Evolutionary conservation across 208 protist genomes (phyloP).

Genomic region (Entamoeba histolytica): DNA sequence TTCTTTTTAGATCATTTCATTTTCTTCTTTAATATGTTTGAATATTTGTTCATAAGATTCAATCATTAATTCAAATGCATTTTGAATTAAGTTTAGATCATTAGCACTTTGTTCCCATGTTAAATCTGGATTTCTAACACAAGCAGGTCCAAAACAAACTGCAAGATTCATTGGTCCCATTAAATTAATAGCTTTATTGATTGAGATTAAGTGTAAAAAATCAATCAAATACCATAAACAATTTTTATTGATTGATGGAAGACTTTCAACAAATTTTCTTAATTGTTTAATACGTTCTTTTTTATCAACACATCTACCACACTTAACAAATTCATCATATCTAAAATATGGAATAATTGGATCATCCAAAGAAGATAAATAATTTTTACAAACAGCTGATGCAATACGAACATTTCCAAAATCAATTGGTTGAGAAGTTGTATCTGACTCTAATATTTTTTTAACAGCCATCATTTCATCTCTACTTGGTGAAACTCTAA

Average conservation of each 20-base stretch:
- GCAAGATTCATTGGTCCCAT: not conserved
- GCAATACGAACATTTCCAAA: not conserved
- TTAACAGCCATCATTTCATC: not conserved
- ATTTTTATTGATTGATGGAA: not conserved
- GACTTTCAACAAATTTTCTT: not conserved
- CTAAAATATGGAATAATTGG: not conserved
- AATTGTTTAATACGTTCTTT: not conserved
- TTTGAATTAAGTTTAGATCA: not conserved
- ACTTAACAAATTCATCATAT: not conserved
- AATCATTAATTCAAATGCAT: not conserved
- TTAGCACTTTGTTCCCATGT: not conserved
- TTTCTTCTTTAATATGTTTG: not conserved
- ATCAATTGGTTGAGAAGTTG: not conserved
- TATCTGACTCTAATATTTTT: not conserved
- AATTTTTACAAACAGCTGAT: not conserved
- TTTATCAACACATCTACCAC: not conserved
- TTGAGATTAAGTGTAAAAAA: not conserved
- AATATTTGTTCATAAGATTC: not conserved
- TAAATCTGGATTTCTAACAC: not conserved
- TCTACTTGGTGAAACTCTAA: not conserved
- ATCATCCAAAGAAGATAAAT: not conserved
- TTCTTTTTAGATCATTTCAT: not conserved
- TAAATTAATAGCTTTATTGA: not conserved
- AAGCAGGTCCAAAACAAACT: not conserved
- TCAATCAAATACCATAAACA: not conserved